A percentile compares a stretch with the other conserved stretches of the same genome.
Evolutionary conservation across 2,329 filamentous ascomycete species (phyloP).

Genomic region (Diplodia corticola): DNA sequence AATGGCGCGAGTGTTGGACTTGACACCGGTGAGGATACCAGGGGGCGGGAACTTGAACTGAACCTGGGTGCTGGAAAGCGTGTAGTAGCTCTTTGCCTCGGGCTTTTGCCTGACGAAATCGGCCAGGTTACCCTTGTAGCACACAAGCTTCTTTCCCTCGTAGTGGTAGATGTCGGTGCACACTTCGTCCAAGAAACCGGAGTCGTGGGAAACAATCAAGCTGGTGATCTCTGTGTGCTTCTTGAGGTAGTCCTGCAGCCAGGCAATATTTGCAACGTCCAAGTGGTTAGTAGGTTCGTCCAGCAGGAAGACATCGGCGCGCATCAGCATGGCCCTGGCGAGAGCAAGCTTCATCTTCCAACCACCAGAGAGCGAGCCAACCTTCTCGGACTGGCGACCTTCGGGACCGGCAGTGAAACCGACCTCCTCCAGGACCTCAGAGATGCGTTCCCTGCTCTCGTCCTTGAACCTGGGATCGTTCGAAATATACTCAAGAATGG

Average conservation of each 20-base stretch:
- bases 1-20: conserved; percentile 90
- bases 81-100: conserved; percentile 98
- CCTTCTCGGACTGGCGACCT: conserved; percentile 83
- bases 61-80: conserved; percentile 79
- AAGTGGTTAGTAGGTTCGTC: conserved; percentile 99
- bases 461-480: conserved; percentile 85
- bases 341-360: conserved; percentile 99
- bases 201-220: conserved; percentile 98
- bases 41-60: conserved; percentile 98
- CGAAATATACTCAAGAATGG: conserved; percentile 86
- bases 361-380: conserved; percentile 92
- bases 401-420: conserved; percentile 90
- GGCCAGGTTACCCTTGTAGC: conserved; percentile 79
- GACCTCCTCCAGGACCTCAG: conserved; percentile 81
- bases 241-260: conserved; percentile 94
- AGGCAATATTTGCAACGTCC: conserved; percentile 93
- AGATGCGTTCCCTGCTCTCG: conserved; percentile 78
- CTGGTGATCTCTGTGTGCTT: conserved; percentile 95
- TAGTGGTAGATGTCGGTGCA: conserved; percentile 99
- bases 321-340: conserved; percentile 93
- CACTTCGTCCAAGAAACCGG: conserved; percentile 92
- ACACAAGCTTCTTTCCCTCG: conserved; percentile 91
- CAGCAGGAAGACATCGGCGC: conserved; percentile 91
- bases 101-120: conserved; percentile 86
- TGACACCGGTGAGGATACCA: conserved; percentile 91